phyloP scores from a whole-genome alignment of 2,329 filamentous ascomycete species.

The Rachicladosporium sp. region DNA sequence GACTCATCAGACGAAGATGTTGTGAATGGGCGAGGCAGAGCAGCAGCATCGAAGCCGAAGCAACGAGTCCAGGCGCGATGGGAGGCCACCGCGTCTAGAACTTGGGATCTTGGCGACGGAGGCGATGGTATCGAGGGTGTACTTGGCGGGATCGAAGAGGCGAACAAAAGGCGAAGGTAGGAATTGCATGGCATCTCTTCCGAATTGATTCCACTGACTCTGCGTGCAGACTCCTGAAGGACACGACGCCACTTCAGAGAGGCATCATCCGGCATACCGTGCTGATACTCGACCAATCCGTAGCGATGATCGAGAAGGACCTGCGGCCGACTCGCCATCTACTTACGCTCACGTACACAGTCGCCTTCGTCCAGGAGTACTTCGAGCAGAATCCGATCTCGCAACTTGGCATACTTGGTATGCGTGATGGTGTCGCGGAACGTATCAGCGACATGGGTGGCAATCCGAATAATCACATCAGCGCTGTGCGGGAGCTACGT shows the following conservation, averaged over 20 bases:
- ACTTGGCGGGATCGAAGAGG: conserved; percentile 25
- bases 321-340: conserved; percentile 78
- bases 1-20: conserved; percentile 20
- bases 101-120: conserved; percentile 23
- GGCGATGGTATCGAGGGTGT: conserved; percentile 23
- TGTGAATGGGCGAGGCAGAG: conserved; percentile 9
- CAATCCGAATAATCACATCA: conserved; percentile 79
- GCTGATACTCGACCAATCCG: conserved; percentile 80
- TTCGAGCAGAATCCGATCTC: conserved; percentile 99
- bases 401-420: conserved; percentile 82
- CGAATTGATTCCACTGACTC: background rate
- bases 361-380: conserved; percentile 83
- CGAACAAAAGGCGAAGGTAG: conserved; percentile 22
- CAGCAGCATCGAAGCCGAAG: conserved; percentile 16
- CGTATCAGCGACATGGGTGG: conserved; percentile 81
- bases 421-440: conserved; percentile 82
- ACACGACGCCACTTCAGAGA: conserved; percentile 88
- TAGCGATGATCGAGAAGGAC: conserved; percentile 92
- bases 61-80: conserved; percentile 20
- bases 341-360: conserved; percentile 68
- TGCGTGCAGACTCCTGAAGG: conserved; percentile 59
- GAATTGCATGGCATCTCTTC: background rate
- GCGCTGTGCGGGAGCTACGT: conserved; percentile 50
- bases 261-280: conserved; percentile 96
- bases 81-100: conserved; percentile 21